Evolutionary conservation across 179 eudicot genomes (phyloP), one percentile per base, ranked within the genome.

Genomic region (Drosera spatulata): DNA sequence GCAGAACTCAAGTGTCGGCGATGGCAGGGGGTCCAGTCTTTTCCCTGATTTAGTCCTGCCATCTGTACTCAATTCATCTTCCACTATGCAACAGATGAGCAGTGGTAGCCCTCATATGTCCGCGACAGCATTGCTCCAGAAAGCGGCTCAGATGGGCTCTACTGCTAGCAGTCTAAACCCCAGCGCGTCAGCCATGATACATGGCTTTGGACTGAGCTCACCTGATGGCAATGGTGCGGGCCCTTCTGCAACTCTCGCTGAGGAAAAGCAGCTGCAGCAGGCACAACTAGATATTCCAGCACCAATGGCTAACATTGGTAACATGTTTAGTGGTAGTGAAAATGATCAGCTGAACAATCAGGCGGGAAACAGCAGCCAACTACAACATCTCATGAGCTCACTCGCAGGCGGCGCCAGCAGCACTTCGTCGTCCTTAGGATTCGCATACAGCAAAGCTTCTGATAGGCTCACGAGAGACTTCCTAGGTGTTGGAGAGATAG

Each of bases 101-200:
- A 41, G 50, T n/a, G 46, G 61, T 12, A 45, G 51, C 33, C 60
- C 77, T 7, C 81, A 81, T 41, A 85, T 87, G 95, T 87, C 95
- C 0, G 95, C 95, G 1, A 85, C 95, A 2, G 95, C 95, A 10
- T 75, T 87, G 53, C 85, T 85, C 4, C 93, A 85, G 44, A 85
- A 79, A 67, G 93, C 93, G 0, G 93, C 88, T 33, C 93, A 85
- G 39, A 64, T 87, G 75, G 96, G 91, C 53, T 85, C 81, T 9
- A 66, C 72, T 41, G 44, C 65, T 7, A 45, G 64, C 46, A 67
- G 49, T 55, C 44, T n/a, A 40, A 45, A n/a, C 15, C 51, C 42
- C 41, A 10, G 12, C 4, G 41, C 58, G 8, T 6, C 38, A 15
- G 64, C 73, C 9, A 38, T 69, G 46, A 61, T 69, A 13, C 63